Percentiles rank a stretch among this genome's conserved stretches.
Conservation (phyloP, 1,284 basidiomycete genomes). For the Ceratobasidium sp. region DNA sequence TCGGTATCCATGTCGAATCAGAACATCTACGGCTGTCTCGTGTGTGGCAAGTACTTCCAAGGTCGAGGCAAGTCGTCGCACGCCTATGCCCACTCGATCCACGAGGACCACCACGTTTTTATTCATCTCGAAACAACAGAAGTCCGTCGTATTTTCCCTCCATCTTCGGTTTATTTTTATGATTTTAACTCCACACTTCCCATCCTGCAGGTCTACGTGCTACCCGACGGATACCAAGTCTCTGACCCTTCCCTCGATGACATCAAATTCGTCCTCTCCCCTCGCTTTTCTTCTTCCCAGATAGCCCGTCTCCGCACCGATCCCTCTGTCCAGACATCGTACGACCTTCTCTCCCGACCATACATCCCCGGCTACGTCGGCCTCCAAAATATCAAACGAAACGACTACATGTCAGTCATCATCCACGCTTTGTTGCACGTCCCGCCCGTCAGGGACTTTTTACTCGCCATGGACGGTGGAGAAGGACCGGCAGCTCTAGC, state of each 20-base stretch:
- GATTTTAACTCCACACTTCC: constrained; percentile 49
- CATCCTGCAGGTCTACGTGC: constrained; percentile 84
- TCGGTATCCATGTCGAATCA: constrained; percentile 96
- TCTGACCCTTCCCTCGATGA: constrained; percentile 96
- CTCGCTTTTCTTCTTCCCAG: constrained; percentile 75
- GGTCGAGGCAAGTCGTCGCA: constrained; percentile 93
- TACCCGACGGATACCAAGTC: constrained; percentile 98
- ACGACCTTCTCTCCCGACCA: constrained; percentile 82
- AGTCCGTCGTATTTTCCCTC: constrained; percentile 62
- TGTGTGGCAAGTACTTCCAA: constrained; percentile 99
- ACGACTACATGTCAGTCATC: constrained; percentile 98
- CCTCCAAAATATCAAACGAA: constrained; percentile 96
- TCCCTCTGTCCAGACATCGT: constrained; percentile 72
- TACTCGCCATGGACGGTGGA: constrained; percentile 61
- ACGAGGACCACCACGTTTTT: constrained; percentile 98
- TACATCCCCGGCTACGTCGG: constrained; percentile 97
- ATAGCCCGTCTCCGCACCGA: constrained; percentile 64
- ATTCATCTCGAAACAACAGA: constrained; percentile 94
- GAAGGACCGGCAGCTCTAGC: too few species aligned
- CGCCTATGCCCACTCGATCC: constrained; percentile 97
- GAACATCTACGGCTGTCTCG: constrained; percentile 97
- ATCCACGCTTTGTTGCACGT: constrained; percentile 95
- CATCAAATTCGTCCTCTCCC: constrained; percentile 90
- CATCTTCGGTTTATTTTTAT: not conserved
- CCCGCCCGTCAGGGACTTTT: constrained; percentile 87